phyloP scores from a whole-genome alignment of 148 eudicot genomes.

The Dysphania ambrosioides region DNA sequence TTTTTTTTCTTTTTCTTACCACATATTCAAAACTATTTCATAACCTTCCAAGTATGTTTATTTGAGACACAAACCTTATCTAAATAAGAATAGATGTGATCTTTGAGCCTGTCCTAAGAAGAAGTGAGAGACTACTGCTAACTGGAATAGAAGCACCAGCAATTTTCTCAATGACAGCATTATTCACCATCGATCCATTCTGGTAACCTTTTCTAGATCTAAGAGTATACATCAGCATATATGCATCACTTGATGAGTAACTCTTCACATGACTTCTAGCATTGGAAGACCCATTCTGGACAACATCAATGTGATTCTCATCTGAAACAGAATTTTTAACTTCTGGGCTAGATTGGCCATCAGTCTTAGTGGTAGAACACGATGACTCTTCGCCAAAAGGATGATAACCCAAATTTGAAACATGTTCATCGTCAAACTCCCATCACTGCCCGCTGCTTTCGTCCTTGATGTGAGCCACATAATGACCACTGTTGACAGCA shows the following conservation, averaged over 20 bases:
- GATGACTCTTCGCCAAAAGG: slow-evolving; percentile 85
- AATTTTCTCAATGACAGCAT: slow-evolving; percentile 32
- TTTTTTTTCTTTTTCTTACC: too few relatives aligned
- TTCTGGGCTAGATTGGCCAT: slow-evolving; percentile 36
- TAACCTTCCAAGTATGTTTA: too few relatives aligned
- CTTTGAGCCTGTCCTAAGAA: too few relatives aligned
- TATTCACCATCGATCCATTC: slow-evolving; percentile 27
- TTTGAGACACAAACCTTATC: too few relatives aligned
- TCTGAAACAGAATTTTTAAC: slow-evolving; percentile 28
- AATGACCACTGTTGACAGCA: slow-evolving; percentile 96
- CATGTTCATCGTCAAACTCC: slow-evolving; percentile 97
- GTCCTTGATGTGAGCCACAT: slow-evolving; percentile 87
- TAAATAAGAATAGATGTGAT: too few relatives aligned
- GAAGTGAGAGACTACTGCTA: slow-evolving; percentile 42
- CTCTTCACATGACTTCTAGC: slow-evolving; percentile 37
- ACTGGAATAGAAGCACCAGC: slow-evolving; percentile 27
- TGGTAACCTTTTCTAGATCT: slow-evolving; percentile 41
- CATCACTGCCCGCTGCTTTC: slow-evolving; percentile 82
- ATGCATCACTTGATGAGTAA: slow-evolving; percentile 92
- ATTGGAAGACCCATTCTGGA: slow-evolving; percentile 28
- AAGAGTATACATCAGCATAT: slow-evolving; percentile 90
- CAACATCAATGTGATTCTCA: slow-evolving; percentile 33
- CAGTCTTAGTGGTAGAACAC: slow-evolving; percentile 44
- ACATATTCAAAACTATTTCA: too few relatives aligned
- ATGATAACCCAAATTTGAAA: slow-evolving; percentile 69